These are phyloP conservation scores for Candida frijolesensis DNA, from an alignment of 1,139 yeast species.

Conservation along the genomic window DNA sequence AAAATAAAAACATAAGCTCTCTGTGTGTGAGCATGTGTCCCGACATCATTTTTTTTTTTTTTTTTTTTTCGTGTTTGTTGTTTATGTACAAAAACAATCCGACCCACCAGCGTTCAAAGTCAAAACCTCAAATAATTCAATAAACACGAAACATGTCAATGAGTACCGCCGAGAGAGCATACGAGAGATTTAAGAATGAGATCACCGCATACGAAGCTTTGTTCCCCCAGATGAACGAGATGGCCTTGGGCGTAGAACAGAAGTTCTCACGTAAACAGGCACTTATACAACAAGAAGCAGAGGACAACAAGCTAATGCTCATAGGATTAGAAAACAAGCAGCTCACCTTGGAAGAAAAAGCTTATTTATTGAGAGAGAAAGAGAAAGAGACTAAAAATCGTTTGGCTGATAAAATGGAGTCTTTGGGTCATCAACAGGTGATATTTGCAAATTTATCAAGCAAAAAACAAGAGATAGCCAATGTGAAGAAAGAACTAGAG, in stretches of 20 bases:
- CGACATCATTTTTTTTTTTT: not conserved
- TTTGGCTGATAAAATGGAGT: constrained; percentile 2
- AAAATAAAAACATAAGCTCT: not conserved
- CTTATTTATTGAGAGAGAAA: not conserved
- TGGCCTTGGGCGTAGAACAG: constrained; percentile 9
- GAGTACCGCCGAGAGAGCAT: constrained; percentile 5
- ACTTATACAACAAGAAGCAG: constrained; percentile 6
- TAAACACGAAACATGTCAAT: not conserved
- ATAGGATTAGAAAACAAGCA: constrained; percentile 5
- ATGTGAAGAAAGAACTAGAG: constrained; percentile 27
- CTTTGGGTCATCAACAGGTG: constrained; percentile 25
- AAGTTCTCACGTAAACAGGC: constrained; percentile 11
- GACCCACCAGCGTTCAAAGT: not conserved
- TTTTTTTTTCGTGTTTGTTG: not conserved
- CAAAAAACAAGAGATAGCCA: constrained; percentile 25
- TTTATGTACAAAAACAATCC: too few relatives aligned
- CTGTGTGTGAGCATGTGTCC: not conserved
- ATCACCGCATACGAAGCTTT: constrained; percentile 10
- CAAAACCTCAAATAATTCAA: not conserved
- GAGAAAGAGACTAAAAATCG: not conserved
- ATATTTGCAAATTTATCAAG: constrained; percentile 30
- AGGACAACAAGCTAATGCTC: constrained; percentile 5
- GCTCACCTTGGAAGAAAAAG: not conserved
- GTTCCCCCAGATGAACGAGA: constrained; percentile 10
- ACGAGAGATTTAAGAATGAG: constrained; percentile 7